phyloP scores from a whole-genome alignment of 805 yeast species.

The Myxozyma melibiosi region DNA sequence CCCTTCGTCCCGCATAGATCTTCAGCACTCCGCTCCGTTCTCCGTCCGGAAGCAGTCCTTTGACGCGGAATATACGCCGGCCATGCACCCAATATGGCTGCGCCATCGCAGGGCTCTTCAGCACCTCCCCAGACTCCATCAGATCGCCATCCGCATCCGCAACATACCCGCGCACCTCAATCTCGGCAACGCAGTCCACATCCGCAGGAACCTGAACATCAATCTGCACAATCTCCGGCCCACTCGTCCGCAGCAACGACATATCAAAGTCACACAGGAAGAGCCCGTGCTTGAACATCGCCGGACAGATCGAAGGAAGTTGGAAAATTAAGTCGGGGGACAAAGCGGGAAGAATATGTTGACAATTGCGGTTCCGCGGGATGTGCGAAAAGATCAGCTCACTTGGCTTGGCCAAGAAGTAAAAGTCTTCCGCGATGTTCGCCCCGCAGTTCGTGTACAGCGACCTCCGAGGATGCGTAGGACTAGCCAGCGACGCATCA shows the following conservation, averaged over 20 bases:
- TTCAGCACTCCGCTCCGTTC: conserved; percentile 70
- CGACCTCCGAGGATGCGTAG: conserved; percentile 54
- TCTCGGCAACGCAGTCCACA: conserved; percentile 63
- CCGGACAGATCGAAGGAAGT: conserved; percentile 85
- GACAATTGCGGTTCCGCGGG: conserved; percentile 76
- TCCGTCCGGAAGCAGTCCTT: conserved; percentile 76
- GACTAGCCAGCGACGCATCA: conserved; percentile 70
- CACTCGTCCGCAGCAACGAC: conserved; percentile 70
- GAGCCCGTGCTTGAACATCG: conserved; percentile 64
- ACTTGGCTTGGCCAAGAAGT: conserved; percentile 77
- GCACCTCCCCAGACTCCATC: conserved; percentile 39
- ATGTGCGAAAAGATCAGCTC: conserved; percentile 81
- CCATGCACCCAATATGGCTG: conserved; percentile 74
- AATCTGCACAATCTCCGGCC: conserved; percentile 77
- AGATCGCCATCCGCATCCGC: conserved; percentile 39
- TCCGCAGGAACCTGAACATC: conserved; percentile 71
- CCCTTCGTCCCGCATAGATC: conserved; percentile 70
- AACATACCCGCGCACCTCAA: conserved; percentile 37
- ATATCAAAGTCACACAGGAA: conserved; percentile 71
- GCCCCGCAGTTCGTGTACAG: conserved; percentile 45
- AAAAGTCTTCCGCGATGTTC: conserved; percentile 54
- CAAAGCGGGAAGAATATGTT: conserved; percentile 83
- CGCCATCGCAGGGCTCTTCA: conserved; percentile 62
- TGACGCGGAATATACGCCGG: conserved; percentile 70
- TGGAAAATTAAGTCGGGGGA: conserved; percentile 76